Conservation (phyloP, 2,329 filamentous ascomycete species). For the Alternaria arbusti region DNA sequence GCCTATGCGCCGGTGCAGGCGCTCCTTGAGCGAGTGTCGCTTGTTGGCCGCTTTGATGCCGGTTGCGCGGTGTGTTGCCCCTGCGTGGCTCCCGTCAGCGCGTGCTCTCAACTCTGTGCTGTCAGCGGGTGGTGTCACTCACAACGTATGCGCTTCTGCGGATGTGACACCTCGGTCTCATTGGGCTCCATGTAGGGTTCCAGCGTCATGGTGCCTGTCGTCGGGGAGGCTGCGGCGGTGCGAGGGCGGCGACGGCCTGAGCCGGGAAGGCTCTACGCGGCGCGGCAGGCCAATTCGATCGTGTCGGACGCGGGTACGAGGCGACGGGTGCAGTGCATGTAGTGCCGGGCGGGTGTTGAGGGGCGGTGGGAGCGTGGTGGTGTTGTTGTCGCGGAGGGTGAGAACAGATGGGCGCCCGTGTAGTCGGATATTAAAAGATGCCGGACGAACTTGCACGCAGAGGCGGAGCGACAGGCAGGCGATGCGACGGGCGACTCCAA, state of each 20-base stretch:
- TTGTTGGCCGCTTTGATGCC: conserved; percentile 78
- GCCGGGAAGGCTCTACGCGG: conserved; percentile 46
- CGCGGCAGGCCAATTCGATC: conserved; percentile 40
- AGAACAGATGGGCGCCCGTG: conserved; percentile 17
- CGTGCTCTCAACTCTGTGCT: not conserved
- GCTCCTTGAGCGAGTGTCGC: conserved; percentile 80
- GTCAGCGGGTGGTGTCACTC: conserved; percentile 8
- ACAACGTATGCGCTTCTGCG: conserved; percentile 80
- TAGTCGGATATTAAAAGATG: conserved; percentile 15
- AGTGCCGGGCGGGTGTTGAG: conserved; percentile 9
- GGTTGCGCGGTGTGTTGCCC: conserved; percentile 90
- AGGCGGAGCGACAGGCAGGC: conserved; percentile 15
- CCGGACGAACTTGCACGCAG: conserved; percentile 16
- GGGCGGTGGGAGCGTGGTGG: conserved; percentile 19
- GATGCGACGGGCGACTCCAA: conserved; percentile 8
- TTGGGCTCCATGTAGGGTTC: conserved; percentile 36
- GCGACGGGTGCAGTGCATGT: conserved; percentile 7
- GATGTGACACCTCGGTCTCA: conserved; percentile 62
- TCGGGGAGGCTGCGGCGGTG: conserved; percentile 33
- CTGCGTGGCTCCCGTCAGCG: conserved; percentile 11
- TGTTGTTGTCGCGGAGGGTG: conserved; percentile 18
- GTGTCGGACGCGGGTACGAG: conserved; percentile 4
- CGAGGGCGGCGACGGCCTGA: conserved; percentile 41
- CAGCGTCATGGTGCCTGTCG: conserved; percentile 22
- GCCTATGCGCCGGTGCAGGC: conserved; percentile 67